Base-by-base conservation (phyloP, 2,329 filamentous ascomycete species). In the Sporothrix brunneoviolacea region DNA sequence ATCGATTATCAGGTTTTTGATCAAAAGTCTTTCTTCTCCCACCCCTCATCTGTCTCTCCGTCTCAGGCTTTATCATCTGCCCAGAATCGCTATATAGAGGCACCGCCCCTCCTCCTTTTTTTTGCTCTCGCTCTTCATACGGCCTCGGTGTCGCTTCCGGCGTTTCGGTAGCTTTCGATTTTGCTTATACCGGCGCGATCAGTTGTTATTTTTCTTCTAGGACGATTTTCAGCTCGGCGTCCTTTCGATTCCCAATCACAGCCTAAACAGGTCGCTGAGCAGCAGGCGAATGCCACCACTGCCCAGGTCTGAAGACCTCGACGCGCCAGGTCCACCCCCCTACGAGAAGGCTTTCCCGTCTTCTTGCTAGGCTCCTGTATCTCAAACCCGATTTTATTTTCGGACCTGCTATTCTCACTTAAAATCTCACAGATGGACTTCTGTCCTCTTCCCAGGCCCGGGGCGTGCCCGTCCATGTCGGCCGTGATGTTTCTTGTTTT, bases 371-470 rank as follows among this genome's bases (percentile, higher is more conserved):
- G n/a, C n/a, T n/a, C n/a, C n/a, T n/a, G n/a, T n/a, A n/a, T n/a
- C n/a, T n/a, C n/a, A n/a, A n/a, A n/a, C n/a, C n/a, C n/a, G n/a
- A n/a, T n/a, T n/a, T n/a, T n/a, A 13, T 36, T 27, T 15, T 3
- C 22, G 42, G 15, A 27, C 21, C 18, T n/a, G 21, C 24, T 45
- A n/a, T 15, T 45, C 43, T 46, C 43, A 46, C 43, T 15, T n/a
- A n/a, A n/a, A n/a, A n/a, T 46, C 33, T 46, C 15, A 37, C 43
- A 46, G 43, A 21, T 37, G 43, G n/a, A n/a, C n/a, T n/a, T n/a
- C n/a, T n/a, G n/a, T n/a, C n/a, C n/a, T n/a, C n/a, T n/a, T n/a
- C n/a, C n/a, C n/a, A n/a, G n/a, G n/a, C n/a, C n/a, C n/a, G n/a
- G n/a, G n/a, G n/a, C n/a, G n/a, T n/a, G n/a, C n/a, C n/a, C n/a